Conservation (phyloP, 768 basidiomycete species). For the Mrakia blollopis region DNA sequence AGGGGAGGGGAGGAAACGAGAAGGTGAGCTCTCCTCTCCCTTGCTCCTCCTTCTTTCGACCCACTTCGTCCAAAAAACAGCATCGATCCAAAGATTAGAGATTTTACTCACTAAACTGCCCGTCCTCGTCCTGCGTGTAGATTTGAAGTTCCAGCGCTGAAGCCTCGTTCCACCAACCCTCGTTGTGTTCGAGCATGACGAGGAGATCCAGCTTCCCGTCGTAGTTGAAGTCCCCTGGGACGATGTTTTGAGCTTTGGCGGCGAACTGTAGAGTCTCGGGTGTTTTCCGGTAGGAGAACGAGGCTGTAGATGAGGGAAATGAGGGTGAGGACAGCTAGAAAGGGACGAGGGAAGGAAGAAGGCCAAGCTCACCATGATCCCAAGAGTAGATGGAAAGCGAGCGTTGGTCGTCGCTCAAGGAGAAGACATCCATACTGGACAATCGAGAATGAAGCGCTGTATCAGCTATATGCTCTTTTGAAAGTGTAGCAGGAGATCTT, state of each 20-base stretch:
- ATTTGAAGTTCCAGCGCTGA: constrained; percentile 59
- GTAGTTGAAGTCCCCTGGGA: constrained; percentile 90
- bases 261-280: constrained; percentile 36
- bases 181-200: constrained; percentile 65
- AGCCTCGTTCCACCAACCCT: constrained; percentile 46
- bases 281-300: constrained; percentile 35
- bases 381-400: constrained; percentile 73
- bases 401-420: constrained; percentile 68
- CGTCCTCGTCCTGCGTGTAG: constrained; percentile 55
- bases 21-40: not conserved
- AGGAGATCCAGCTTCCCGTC: constrained; percentile 86
- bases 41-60: too few species aligned
- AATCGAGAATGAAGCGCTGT: not conserved
- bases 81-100: not conserved
- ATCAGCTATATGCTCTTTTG: not conserved
- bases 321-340: constrained; percentile 55
- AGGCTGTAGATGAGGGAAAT: constrained; percentile 42
- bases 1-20: constrained; percentile 45
- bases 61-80: not conserved
- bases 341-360: constrained; percentile 49
- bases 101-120: constrained; percentile 41
- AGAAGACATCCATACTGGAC: constrained; percentile 71
- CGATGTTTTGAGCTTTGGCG: constrained; percentile 64
- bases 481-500: not conserved
- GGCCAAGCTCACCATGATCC: constrained; percentile 52